Evolutionary conservation across 2,329 filamentous ascomycete species (phyloP).

Genomic region (Berkeleyomyces basicola): DNA sequence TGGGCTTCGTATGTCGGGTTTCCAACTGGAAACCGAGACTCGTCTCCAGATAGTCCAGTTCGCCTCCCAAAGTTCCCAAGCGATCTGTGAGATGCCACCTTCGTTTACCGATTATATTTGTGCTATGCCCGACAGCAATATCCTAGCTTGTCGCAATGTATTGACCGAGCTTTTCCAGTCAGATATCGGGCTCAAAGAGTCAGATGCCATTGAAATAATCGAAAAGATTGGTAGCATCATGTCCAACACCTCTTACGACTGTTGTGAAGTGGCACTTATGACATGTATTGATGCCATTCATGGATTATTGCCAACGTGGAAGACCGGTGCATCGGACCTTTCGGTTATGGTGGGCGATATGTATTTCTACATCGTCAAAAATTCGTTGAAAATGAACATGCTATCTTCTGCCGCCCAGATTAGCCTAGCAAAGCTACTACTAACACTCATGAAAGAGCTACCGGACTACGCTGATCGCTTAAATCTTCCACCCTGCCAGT

Average conservation of each 20-base stretch:
- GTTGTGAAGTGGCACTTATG: constrained; percentile 56
- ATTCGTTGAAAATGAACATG: constrained; percentile 47
- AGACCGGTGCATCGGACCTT: constrained; percentile 40
- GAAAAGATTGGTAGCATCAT: constrained; percentile 36
- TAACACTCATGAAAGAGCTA: constrained; percentile 49
- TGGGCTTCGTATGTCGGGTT: background rate
- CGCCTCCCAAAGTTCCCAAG: background rate
- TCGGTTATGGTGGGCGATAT: constrained; percentile 54
- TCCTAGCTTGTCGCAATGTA: constrained; percentile 34
- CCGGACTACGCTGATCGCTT: constrained; percentile 48
- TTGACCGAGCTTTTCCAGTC: constrained; percentile 36
- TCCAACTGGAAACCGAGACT: constrained; percentile 1
- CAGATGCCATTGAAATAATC: constrained; percentile 31
- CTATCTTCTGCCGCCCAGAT: constrained; percentile 55
- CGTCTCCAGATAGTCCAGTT: constrained; percentile 2
- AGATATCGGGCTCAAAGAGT: constrained; percentile 32
- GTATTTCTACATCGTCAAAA: constrained; percentile 60
- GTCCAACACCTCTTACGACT: constrained; percentile 42
- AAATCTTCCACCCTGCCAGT: constrained; percentile 42
- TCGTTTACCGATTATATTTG: constrained; percentile 30
- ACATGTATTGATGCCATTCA: constrained; percentile 52
- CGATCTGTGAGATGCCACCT: background rate
- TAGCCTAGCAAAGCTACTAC: constrained; percentile 49
- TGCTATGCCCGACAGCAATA: constrained; percentile 32
- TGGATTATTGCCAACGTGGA: constrained; percentile 47